Base-by-base conservation (phyloP, 371 early-diverging fungal species). In the Saksenaea vasiformis region DNA sequence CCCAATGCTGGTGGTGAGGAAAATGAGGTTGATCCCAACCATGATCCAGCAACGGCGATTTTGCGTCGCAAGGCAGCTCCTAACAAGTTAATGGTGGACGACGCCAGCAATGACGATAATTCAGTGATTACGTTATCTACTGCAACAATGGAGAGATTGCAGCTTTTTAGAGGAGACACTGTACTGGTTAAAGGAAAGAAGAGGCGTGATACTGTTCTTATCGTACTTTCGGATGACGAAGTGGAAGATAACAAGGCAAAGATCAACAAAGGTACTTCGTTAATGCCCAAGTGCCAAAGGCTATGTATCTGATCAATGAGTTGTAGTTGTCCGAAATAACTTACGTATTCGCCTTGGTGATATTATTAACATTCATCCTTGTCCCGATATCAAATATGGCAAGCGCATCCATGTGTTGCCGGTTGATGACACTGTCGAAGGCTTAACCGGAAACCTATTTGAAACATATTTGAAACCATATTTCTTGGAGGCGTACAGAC, bases 341-440 rank as follows among this genome's bases (percentile, higher is more conserved):
- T 83, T 99, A 66, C 93, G 99, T 68, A 88, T 99, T 17, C 91
- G 99, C 38, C 89, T 99, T 56, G 98, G 99, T 64, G 99, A 99
- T 82, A 90, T 98, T 62, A 95, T 99, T 58, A 94, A 95, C 56
- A 87, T 99, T 64, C 98, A 99, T 80, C 84, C 97, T 54, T 93
- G 93, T 76, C 85, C 95, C 27, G 98, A 97, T 73, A 97, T 99
- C 84, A 93, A 95, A 76, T 95, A 95, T 74, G 98, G 98, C 66
- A 90, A 90, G 71, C 90, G 96, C 62, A 91, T 99, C 68, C 95
- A 95, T 59, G 98, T 99, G 26, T 82, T 98, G 39, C 99, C 99
- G 35, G 96, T 99, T 51, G 97, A 98, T 72, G 99, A 99, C 77
- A 96, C 99, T 55, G 88, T 98, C 47, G 99, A 98, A 77, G 98